Conservation (phyloP, 768 basidiomycete genomes). For the Psilocybe sp. region DNA sequence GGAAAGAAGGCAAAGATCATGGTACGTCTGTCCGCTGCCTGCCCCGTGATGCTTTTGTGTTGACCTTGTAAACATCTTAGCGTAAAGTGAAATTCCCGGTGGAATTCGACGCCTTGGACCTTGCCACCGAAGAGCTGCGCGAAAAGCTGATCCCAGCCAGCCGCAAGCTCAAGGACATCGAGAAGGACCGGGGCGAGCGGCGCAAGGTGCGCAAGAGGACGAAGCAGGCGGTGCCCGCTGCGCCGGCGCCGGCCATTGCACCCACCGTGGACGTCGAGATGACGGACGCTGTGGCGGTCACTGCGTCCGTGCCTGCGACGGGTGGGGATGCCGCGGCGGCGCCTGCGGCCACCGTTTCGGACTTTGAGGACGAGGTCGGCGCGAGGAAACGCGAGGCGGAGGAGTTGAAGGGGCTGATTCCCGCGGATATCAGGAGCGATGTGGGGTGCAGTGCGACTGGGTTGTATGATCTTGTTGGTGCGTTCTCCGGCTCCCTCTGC, state of each 20-base stretch:
- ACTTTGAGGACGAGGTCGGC: conserved; percentile 63
- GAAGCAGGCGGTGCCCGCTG: conserved; percentile 39
- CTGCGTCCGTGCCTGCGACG: conserved; percentile 19
- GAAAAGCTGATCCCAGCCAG: conserved; percentile 69
- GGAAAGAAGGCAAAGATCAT: conserved; percentile 95
- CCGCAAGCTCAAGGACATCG: conserved; percentile 71
- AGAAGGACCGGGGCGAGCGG: conserved; percentile 82
- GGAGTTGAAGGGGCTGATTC: conserved; percentile 63
- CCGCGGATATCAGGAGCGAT: conserved; percentile 61
- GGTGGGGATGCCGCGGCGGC: conserved; percentile 15
- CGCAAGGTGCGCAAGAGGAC: conserved; percentile 78
- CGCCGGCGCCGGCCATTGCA: conserved; percentile 16
- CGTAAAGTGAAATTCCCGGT: conserved; percentile 90
- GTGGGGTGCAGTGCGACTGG: conserved; percentile 75
- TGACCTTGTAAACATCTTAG: conserved; percentile 28
- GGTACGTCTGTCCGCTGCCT: conserved; percentile 40
- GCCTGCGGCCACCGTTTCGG: conserved; percentile 24
- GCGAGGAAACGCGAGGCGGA: conserved; percentile 62
- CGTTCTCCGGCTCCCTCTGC: conserved; percentile 26
- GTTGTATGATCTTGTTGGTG: conserved; percentile 89
- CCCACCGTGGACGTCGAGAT: conserved; percentile 47
- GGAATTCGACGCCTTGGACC: conserved; percentile 83
- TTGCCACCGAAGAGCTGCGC: conserved; percentile 78
- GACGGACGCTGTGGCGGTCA: conserved; percentile 29
- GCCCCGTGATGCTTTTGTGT: not conserved